Percentiles rank a stretch among this genome's conserved stretches.
Evolutionary conservation across 345 rosid genomes (phyloP).

Genomic region (Psidium friedrichsthalianum): DNA sequence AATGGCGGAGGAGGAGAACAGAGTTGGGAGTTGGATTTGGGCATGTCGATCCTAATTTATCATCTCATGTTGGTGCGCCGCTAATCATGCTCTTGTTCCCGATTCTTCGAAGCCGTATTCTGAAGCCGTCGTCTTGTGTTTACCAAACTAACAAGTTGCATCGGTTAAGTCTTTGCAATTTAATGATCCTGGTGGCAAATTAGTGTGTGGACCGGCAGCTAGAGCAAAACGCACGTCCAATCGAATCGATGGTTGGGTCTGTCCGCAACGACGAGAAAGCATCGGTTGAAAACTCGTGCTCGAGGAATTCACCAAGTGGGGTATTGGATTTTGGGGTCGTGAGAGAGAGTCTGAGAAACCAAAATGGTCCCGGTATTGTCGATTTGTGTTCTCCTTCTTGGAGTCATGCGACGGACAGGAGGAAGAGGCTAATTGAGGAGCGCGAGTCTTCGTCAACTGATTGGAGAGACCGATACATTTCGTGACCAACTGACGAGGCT

Average conservation of each 20-base stretch:
- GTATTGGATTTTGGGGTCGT: constrained; percentile 49
- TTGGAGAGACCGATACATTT: not conserved
- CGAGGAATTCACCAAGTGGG: constrained; percentile 36
- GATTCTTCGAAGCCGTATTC: not conserved
- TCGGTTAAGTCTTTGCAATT: not conserved
- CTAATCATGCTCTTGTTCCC: not conserved
- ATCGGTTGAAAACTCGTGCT: not conserved
- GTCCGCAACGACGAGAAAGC: not conserved
- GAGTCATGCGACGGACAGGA: constrained; percentile 17
- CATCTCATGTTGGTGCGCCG: not conserved
- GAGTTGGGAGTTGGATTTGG: not conserved
- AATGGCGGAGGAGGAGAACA: not conserved
- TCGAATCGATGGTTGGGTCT: not conserved
- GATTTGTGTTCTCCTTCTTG: not conserved
- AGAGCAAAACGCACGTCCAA: no score
- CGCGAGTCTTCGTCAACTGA: not conserved
- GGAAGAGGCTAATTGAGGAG: constrained; percentile 30
- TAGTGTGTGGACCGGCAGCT: no score
- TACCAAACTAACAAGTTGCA: not conserved
- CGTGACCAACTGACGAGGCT: not conserved
- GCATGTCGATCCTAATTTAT: not conserved
- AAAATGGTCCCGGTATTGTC: not conserved
- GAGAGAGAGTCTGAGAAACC: not conserved
- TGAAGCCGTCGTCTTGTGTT: not conserved
- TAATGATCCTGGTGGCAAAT: not conserved